Evolutionary conservation across 1,139 yeast genomes (phyloP), one percentile per base, ranked within the genome.

Genomic region (Diutina rugosa): DNA sequence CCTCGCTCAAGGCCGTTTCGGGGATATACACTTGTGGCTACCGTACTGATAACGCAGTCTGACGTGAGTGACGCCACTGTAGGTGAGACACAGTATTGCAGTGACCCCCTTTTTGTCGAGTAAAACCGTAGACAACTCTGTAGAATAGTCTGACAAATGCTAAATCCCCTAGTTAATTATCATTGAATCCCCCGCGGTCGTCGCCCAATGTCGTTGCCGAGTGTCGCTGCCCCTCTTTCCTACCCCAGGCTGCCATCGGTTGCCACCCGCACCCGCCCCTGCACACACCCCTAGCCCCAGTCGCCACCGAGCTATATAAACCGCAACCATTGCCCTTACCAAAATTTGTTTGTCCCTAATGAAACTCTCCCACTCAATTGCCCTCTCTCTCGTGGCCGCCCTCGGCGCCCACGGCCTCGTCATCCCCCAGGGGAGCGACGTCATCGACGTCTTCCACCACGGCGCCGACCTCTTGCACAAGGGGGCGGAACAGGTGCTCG

Each of bases 321-420:
- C 26, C 41, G 51, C 51, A 29, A 28, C 28, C 53, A 14, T 14
- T 32, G 26, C 26, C 41, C 44, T 3, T 29, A 30, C 26, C 28
- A 8, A 10, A 10, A 10, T 51, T 30, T 7, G 6, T 8, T 38
- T 21, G 12, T 38, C 41, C 21, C 30, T 29, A 12, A 61, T 76
- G 70, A 72, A 78, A 64, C 60, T 61, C 52, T 68, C 81, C 54
- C 72, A 70, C 61, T 70, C 84, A 55, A 73, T 78, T 59, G 81
- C 81, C 51, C 67, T 78, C 57, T 71, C 84, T 56, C 75, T 80
- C 61, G 69, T 83, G 65, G 80, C 87, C 58, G 76, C 85, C 58
- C 69, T 83, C 61, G 80, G 82, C 58, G 85, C 81, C 56, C 76
- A 81, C 59, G 90, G 86, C 38, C 76, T 87, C 66, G 83, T 85